Percentiles rank a stretch among this genome's conserved stretches.
Evolutionary conservation across 495 filamentous ascomycete genomes (phyloP).

Genomic region (Penicillium simplicissimum): DNA sequence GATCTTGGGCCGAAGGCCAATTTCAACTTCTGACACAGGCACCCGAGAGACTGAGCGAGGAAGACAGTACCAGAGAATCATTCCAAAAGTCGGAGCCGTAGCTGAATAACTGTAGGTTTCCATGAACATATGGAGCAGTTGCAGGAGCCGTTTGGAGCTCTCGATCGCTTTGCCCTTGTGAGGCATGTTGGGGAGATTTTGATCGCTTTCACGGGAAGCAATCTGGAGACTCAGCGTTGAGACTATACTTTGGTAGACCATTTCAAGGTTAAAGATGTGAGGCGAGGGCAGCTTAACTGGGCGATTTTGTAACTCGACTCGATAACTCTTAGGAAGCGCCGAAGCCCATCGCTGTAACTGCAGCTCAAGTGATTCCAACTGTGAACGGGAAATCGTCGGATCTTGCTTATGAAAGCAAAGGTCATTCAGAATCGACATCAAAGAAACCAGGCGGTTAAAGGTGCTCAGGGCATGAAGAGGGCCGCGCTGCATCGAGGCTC

Average conservation of each 20-base stretch:
- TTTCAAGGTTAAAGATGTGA: constrained; percentile 44
- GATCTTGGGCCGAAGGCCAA: constrained; percentile 33
- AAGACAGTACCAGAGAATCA: constrained; percentile 33
- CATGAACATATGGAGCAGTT: constrained; percentile 38
- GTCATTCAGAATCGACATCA: constrained; percentile 49
- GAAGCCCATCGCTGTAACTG: constrained; percentile 42
- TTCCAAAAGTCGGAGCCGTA: constrained; percentile 39
- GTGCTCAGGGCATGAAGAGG: constrained; percentile 60
- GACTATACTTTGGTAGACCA: constrained; percentile 40
- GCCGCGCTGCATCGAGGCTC: constrained; percentile 44
- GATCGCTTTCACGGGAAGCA: constrained; percentile 29
- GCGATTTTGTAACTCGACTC: constrained; percentile 34
- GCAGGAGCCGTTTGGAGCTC: constrained; percentile 36
- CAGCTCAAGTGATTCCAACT: constrained; percentile 38
- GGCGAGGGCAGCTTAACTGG: constrained; percentile 32
- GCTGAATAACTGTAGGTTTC: constrained; percentile 43
- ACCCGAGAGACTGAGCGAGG: constrained; percentile 13
- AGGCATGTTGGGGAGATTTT: constrained; percentile 25
- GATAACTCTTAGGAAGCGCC: constrained; percentile 36
- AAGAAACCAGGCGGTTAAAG: constrained; percentile 55
- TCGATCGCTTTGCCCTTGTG: constrained; percentile 32
- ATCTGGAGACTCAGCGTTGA: constrained; percentile 34
- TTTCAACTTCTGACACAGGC: constrained; percentile 29
- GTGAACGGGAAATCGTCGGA: constrained; percentile 27
- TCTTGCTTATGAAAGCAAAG: constrained; percentile 35